A percentile compares a stretch with the other conserved stretches of the same genome.
phyloP scores from a whole-genome alignment of 2,329 filamentous ascomycete genomes.

The Aspergillus caelatus region DNA sequence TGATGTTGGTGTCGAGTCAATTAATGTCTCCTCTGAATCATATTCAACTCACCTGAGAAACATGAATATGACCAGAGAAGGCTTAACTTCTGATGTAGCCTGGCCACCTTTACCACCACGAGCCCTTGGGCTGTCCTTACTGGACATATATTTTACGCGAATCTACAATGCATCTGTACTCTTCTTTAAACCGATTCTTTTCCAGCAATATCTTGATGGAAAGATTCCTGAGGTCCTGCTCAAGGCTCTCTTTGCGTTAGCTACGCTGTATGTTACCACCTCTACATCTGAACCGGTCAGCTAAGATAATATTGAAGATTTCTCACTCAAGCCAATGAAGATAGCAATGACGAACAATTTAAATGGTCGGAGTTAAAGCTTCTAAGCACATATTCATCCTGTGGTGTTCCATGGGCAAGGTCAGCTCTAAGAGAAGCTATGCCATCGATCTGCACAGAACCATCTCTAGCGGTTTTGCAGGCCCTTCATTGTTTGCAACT shows the following conservation, averaged over 20 bases:
- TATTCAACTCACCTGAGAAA: slow-evolving; percentile 2
- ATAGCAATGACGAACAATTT: background rate
- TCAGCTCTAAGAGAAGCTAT: background rate
- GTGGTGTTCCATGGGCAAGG: slow-evolving; percentile 4
- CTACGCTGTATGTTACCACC: slow-evolving; percentile 1
- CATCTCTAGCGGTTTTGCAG: background rate
- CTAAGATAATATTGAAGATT: background rate
- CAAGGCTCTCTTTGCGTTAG: slow-evolving; percentile 1
- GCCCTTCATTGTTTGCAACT: slow-evolving; percentile 1
- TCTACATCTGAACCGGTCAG: background rate
- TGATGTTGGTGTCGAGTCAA: background rate
- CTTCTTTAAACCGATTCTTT: background rate
- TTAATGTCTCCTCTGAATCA: background rate
- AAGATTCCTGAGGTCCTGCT: background rate
- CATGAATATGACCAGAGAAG: background rate
- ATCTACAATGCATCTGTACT: slow-evolving; percentile 3
- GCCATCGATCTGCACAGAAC: background rate
- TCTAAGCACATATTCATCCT: background rate
- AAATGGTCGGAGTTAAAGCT: background rate
- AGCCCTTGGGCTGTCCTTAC: background rate
- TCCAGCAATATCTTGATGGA: slow-evolving; percentile 5
- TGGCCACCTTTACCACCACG: background rate
- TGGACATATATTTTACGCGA: slow-evolving; percentile 4
- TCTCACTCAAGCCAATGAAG: background rate
- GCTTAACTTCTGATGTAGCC: background rate